Base-by-base conservation (phyloP, 2,329 filamentous ascomycete species). In the Aspergillus tamarii region DNA sequence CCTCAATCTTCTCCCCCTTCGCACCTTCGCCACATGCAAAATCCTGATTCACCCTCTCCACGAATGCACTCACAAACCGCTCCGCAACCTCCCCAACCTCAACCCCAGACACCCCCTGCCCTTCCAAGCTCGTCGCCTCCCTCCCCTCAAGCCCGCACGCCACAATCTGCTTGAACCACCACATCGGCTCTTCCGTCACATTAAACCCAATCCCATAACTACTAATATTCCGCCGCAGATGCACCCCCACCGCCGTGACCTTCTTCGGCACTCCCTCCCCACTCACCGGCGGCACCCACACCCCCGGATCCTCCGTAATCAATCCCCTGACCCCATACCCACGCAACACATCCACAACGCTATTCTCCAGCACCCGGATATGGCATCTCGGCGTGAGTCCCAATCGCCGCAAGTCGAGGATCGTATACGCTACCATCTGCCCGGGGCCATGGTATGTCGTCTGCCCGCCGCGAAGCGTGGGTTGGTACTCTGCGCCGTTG, bases 391-490 rank as follows among this genome's bases (percentile, higher is more conserved):
- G 90, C 5, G 86, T 89, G 23, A 95, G 81, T 0, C 81, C 80
- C 68, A 93, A 86, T 12, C 86, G 84, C 60, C 87, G 87, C 62
- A 98, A 84, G 76, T 97, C 93, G n/a, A 96, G 77, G 57, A 97
- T 87, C 3, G 94, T 93, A 83, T 96, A 99, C n/a, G 94, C 88
- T 41, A 97, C 91, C 56, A 96, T 81, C 77, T 99, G 95, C 0
- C 94, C 94, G 0, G 94, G 95, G 0, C 94, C 95, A 76, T 99
- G 95, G 81, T 97, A 98, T 3, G 95, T 98, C 0, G 92, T 94
- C 68, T 96, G 88, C 0, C 95, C 95, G 65, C 95, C 95, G 60
- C 95, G 89, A n/a, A 88, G 85, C 16, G 92, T 90, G 71, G 89
- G 84, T 50, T 87, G 78, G 70, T 95, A 87, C n/a, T 86, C 82